Conservation (phyloP, 2,329 filamentous ascomycete species). For the Sordariomycetes sp. region DNA sequence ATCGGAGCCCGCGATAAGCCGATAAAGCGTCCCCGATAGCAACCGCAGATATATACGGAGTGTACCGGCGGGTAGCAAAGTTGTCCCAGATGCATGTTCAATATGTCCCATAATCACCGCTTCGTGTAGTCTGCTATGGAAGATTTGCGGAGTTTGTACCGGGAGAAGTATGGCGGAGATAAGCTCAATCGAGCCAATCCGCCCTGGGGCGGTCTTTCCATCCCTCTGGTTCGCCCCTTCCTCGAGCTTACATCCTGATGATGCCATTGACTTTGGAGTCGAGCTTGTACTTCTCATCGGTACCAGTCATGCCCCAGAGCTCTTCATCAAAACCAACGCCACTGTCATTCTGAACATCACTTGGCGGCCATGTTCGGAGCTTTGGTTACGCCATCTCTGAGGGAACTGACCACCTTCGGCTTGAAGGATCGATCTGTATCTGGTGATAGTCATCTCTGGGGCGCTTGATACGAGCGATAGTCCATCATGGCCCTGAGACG, state of each 20-base stretch:
- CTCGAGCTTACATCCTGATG: not conserved
- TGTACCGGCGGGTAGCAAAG: too few relatives aligned
- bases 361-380: not conserved
- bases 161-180: too few relatives aligned
- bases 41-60: too few relatives aligned
- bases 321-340: not conserved
- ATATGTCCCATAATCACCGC: too few relatives aligned
- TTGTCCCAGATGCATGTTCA: too few relatives aligned
- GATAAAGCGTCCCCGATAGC: too few relatives aligned
- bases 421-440: not conserved
- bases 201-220: too few relatives aligned
- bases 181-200: too few relatives aligned
- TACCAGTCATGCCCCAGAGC: not conserved
- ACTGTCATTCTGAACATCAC: not conserved
- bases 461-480: not conserved
- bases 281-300: not conserved
- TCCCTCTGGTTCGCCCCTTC: too few relatives aligned
- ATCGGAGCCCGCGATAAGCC: too few relatives aligned
- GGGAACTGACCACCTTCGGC: not conserved
- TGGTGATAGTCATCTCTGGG: not conserved
- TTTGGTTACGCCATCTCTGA: not conserved
- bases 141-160: too few relatives aligned
- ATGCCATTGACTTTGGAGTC: not conserved
- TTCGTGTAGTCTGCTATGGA: too few relatives aligned
- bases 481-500: slow-evolving; percentile 38